Conservation (phyloP, 2,329 filamentous ascomycete species). For the Xylariaceae sp. region DNA sequence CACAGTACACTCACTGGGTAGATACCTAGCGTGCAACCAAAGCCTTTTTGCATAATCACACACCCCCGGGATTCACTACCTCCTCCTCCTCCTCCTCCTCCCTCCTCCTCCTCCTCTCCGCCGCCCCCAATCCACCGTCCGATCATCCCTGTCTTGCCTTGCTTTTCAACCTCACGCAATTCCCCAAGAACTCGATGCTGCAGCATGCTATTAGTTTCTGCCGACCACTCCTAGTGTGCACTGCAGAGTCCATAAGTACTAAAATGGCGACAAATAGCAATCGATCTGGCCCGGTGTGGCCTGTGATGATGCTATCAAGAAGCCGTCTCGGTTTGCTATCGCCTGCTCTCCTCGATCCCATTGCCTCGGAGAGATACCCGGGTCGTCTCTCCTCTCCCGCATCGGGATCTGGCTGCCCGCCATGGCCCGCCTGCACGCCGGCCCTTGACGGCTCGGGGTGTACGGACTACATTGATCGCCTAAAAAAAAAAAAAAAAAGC, state of each 20-base stretch:
- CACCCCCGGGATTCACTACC: conserved; percentile 11
- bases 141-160: conserved; percentile 15
- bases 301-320: conserved; percentile 22
- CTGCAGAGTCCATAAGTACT: background rate
- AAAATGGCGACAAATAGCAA: conserved; percentile 10
- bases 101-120: conserved; percentile 6
- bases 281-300: conserved; percentile 16
- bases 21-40: conserved; percentile 5
- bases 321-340: conserved; percentile 27
- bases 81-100: conserved; percentile 14
- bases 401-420: conserved; percentile 14
- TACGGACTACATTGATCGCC: background rate
- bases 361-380: conserved; percentile 27
- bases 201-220: conserved; percentile 12
- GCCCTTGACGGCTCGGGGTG: background rate
- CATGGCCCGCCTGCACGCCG: conserved; percentile 3
- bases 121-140: conserved; percentile 9
- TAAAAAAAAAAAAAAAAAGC: background rate
- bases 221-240: background rate
- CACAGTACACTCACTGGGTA: background rate
- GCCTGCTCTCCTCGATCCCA: conserved; percentile 22
- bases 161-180: conserved; percentile 8
- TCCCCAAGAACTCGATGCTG: conserved; percentile 14
- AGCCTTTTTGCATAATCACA: conserved; percentile 1
- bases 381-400: conserved; percentile 26